Conservation (phyloP, 257 asterid species). For the Orobanche coerulescens region DNA sequence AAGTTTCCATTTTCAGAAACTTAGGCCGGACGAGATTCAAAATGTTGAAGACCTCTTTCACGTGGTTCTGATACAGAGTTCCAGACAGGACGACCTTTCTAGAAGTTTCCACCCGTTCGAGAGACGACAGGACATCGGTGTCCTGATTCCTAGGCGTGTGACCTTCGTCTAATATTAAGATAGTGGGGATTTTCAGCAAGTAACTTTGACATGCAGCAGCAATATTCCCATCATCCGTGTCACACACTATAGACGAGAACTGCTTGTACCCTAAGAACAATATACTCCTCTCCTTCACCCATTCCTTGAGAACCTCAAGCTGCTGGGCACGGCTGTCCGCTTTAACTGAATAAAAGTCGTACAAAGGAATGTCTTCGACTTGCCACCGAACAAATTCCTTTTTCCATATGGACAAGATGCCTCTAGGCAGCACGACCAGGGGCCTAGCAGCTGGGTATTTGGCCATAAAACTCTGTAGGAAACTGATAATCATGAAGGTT, state of each 20-base stretch:
- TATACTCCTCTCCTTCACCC: conserved; percentile 68
- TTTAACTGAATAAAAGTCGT: conserved; percentile 79
- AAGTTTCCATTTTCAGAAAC: conserved; percentile 59
- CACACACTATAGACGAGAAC: conserved; percentile 75
- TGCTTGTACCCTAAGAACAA: conserved; percentile 84
- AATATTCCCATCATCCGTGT: conserved; percentile 35
- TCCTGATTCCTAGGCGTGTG: conserved; percentile 93
- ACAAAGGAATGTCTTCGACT: conserved; percentile 71
- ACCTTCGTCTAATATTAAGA: conserved; percentile 89
- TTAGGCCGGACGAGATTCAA: conserved; percentile 93
- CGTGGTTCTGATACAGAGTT: conserved; percentile 92
- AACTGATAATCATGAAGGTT: conserved; percentile 94
- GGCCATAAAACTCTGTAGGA: conserved; percentile 95
- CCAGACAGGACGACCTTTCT: conserved; percentile 96
- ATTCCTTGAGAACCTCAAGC: conserved; percentile 70
- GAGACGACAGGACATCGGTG: conserved; percentile 81
- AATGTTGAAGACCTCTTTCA: conserved; percentile 84
- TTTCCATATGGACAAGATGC: conserved; percentile 80
- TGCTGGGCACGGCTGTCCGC: conserved; percentile 85
- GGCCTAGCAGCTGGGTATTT: conserved; percentile 87
- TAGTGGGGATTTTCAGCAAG: conserved; percentile 59
- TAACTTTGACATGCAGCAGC: conserved; percentile 61
- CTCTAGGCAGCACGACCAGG: conserved; percentile 87
- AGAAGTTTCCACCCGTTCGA: conserved; percentile 77
- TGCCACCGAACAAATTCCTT: conserved; percentile 86